A percentile compares a stretch with the other conserved stretches of the same genome.
Conservation (phyloP, 345 rosid genomes). For the Citrus inodora region DNA sequence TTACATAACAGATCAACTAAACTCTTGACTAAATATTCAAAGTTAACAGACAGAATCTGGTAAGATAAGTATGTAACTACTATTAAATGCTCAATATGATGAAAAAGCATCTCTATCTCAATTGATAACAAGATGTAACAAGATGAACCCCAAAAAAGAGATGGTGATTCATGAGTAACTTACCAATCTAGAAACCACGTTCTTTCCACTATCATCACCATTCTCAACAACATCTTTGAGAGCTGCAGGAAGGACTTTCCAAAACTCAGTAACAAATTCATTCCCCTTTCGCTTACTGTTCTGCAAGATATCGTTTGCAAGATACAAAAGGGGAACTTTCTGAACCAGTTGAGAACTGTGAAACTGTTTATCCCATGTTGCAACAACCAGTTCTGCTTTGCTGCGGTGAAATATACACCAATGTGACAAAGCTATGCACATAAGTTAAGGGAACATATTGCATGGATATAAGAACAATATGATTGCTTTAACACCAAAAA, state of each 20-base stretch:
- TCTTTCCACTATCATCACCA: conserved; percentile 82
- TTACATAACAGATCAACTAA: background rate
- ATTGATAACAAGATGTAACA: background rate
- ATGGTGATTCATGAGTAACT: background rate
- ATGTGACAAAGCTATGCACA: conserved; percentile 70
- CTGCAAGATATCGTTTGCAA: conserved; percentile 93
- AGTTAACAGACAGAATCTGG: background rate
- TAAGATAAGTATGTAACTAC: background rate
- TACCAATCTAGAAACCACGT: conserved; percentile 76
- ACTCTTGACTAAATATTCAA: background rate
- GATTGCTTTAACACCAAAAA: background rate
- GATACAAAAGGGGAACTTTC: conserved; percentile 88
- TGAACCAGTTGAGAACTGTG: conserved; percentile 63
- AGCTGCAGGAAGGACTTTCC: conserved; percentile 92
- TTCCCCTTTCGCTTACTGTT: conserved; percentile 93
- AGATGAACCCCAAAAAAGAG: background rate
- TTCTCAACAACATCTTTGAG: conserved; percentile 66
- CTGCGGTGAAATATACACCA: conserved; percentile 93
- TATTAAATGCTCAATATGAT: background rate
- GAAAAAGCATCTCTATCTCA: background rate
- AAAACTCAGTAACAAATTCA: conserved; percentile 85
- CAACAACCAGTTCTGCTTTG: conserved; percentile 77
- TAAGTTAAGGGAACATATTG: conserved; percentile 33
- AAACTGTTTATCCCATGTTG: conserved; percentile 96
- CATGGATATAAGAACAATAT: background rate